Evolutionary conservation across 169 alveolate genomes (phyloP), one percentile per base, ranked within the genome.

Genomic region (Plasmodium coatneyi): DNA sequence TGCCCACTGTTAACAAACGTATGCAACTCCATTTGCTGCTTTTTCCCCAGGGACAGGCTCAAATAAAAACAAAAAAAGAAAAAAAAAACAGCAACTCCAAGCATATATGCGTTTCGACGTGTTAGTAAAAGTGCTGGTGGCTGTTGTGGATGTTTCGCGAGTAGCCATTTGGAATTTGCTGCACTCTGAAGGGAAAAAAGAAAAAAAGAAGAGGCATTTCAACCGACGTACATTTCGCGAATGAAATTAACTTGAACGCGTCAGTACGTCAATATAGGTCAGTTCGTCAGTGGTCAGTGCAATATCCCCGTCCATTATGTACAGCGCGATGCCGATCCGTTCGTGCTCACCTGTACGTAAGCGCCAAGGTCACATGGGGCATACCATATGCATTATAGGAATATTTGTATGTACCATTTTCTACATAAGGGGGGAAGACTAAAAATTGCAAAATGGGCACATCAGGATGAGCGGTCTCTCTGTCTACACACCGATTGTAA

Each of bases 141-240:
- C 80, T 74, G 66, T 74, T 72, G 39, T 49, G 84, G 30, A 32
- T n/a, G 70, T 84, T 71, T 54, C 71, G 39, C n/a, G 84, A 9
- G 70, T 76, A 84, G 22, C 43, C 80, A 86, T 83, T 83, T 41
- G 93, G 86, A 16, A 86, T 76, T 74, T 86, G 93, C 28, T 86
- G 93, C 41, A 86, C 79, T 43, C 93, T 86, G 70, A n/a, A 30
- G 14, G 30, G n/a, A 16, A 25, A 12, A 14, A 76, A 52, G 7
- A 49, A 46, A 10, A 12, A 46, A 46, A 46, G 10, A 46, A 46
- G 56, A 46, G 56, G n/a, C 60, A 49, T 49, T 49, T 49, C 60
- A 49, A 49, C 19, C 60, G 60, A 49, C 60, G 22, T 49, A 49
- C 60, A 49, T 49, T 49, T 49, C 60, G 60, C 60, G 22, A 49